Evolutionary conservation across 768 basidiomycete genomes (phyloP), one percentile per base, ranked within the genome.

Genomic region (Wakefieldia striispora): DNA sequence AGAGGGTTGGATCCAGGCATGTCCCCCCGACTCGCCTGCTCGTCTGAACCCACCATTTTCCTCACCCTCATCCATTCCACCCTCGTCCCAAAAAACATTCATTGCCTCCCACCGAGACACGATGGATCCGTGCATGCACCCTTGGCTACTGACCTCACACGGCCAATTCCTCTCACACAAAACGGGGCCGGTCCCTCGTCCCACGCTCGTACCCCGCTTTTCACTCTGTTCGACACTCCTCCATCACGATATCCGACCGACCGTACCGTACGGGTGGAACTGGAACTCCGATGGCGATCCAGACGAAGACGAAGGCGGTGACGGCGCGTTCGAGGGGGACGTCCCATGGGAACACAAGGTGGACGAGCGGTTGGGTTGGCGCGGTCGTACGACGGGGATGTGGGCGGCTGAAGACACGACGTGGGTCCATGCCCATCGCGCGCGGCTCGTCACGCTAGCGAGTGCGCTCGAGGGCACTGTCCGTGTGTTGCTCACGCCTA

Each of bases 351-450:
- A 82, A 14, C 72, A 78, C 26, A 90, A 85, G 69, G 24, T 68
- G 2, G 78, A 86, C 60, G 79, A 84, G 50, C 69, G 79, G 4
- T 55, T 89, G 16, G 70, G 81, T 35, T 91, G 89, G 89, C 74
- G 80, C 11, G 29, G 29, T 12, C 29, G 29, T 29, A 29, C 29
- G 29, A 29, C 29, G 29, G 29, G 29, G 8, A 29, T 29, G 12
- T 29, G 10, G 10, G 29, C 29, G 29, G n/a, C n/a, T n/a, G n/a
- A 59, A 1, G 47, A 56, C 2, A 68, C 73, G 10, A 68, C 69
- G 6, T 86, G 84, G 85, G 47, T 62, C 53, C 58, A 71, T n/a
- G 71, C 74, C 5, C 85, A 86, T 45, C 69, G 85, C 0, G 61
- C 72, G n/a, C 68, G 74, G 21, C 65, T 86, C 3, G 72, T 83